Base-by-base conservation (phyloP, 2,329 filamentous ascomycete genomes). In the Trichoderma gracile region DNA sequence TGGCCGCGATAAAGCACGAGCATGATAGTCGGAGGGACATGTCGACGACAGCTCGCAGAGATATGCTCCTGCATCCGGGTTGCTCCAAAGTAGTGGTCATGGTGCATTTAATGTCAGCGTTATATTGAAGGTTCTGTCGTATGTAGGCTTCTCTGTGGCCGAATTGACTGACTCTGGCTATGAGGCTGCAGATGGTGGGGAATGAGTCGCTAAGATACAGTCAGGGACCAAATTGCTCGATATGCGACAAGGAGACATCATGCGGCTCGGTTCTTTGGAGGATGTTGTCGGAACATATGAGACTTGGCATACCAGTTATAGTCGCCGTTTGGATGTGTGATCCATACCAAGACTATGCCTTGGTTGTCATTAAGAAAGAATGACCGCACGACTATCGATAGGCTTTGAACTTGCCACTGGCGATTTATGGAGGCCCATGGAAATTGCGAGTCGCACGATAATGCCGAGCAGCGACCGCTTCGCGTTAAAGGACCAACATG, bases 291-390 rank as follows among this genome's bases (percentile, higher is more conserved):
- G 57, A 60, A 9, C 46, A 60, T 14, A 60, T 21, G 17, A 60
- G 57, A 50, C 25, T 27, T 14, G 57, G 57, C 57, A 60, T 60
- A 8, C 57, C 57, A 0, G 57, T 60, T 17, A 50, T 49, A 8
- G 46, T 46, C 25, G 57, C 57, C 27, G 57, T 60, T 30, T 60
- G 57, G 50, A 60, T 60, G 6, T 46, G 57, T 60, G 19, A 60
- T 30, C 57, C 57, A 60, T 43, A 60, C n/a, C n/a, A n/a, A n/a
- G 4, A 2, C 50, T 60, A 17, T 50, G 46, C 12, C 46, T 23
- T 5, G 46, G 19, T 30, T 60, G 57, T 46, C 57, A 60, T 7
- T 60, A 46, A 3, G 57, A 30, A 23, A 42, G 15, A 50, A 46
- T 50, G 46, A 60, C 14, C 12, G 21, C 46, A 27, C 52, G 49